Evolutionary conservation across 1,284 basidiomycete species (phyloP), one percentile per base, ranked within the genome.

Genomic region (Cryptococcus jaspeensis): DNA sequence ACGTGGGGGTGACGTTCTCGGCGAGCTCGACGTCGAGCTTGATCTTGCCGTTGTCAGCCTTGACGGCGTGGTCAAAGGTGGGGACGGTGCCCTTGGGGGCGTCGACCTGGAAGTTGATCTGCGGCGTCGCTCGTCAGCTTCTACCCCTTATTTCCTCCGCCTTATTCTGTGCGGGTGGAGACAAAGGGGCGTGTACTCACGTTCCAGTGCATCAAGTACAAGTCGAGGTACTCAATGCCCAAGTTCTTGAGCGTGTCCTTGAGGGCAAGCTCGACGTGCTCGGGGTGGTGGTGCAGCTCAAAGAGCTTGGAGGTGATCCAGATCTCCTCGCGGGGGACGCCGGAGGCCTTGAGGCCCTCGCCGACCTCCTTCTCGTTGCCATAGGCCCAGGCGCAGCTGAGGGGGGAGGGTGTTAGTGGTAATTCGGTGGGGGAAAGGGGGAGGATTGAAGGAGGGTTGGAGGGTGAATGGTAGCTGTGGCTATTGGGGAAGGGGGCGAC

Each of bases 301-400:
- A 88, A 90, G 43, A 92, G 81, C 78, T 85, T 85, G 63, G 81
- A 81, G 20, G 83, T 89, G 57, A 90, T 74, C 83, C 84, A 90
- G 59, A 90, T 77, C 37, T 89, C 80, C 60, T 84, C 79, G 25
- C 88, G 82, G 41, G 83, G 79, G 1, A 89, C 78, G 23, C 81
- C 78, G 3, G 75, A 69, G 23, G 62, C 82, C 72, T 80, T 78
- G 73, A 95, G 85, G 40, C 90, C 92, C 53, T 87, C 70, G 16
- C 90, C 92, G 23, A 91, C 90, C 75, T 92, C 88, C 70, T 85
- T 88, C 78, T 95, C 91, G 75, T 95, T 95, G 53, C 77, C 64
- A 58, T 76, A 70, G 32, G 65, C 76, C 74, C 74, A 76, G 22
- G 76, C 76, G 53, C 73, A 73, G 65, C 63, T 66, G 60, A 18